Evolutionary conservation across 331 rosid genomes (phyloP), one percentile per base, ranked within the genome.

Genomic region (Malus hybrid): DNA sequence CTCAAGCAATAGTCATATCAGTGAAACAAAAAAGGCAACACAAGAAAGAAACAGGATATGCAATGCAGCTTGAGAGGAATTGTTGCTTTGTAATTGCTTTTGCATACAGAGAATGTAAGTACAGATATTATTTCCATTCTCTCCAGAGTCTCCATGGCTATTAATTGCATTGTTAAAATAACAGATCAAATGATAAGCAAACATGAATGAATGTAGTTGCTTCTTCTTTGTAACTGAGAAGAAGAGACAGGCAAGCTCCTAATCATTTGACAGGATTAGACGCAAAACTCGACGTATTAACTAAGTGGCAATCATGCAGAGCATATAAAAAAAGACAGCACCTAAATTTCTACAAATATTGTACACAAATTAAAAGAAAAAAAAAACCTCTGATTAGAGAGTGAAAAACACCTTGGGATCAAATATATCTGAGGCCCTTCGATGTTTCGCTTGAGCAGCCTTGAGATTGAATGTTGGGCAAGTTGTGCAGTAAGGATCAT

Each of bases 401-500:
- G 73, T 75, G 63, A 71, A 78, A 78, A 74, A 29, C 27, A 91
- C 98, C 90, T 84, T 80, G 64, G 81, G 74, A 61, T 91, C 92
- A 80, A 89, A 89, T 63, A 87, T 52, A 39, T 74, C 66, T 0
- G 90, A 80, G 36, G 84, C 28, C 84, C 63, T 91, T 24, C 72
- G 60, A 14, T 68, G 74, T 69, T 81, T 88, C 65, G 67, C 86
- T 68, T 78, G 89, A 73, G 85, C 12, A 63, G 82, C 69, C 75
- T 77, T 88, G 66, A 52, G 44, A 82, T 84, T 77, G 84, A 80
- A 85, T 66, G 93, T 83, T 67, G 98, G 98, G 84, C 98, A 93
- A 59, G 90, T 88, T 27, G 96, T 89, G 77, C 98, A 93, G 78
- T 84, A 91, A 79, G 97, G 98, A 83, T 93, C 96, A 81, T 85